Conservation (phyloP, 441 rosid genomes). For the Erodium trifolium region DNA sequence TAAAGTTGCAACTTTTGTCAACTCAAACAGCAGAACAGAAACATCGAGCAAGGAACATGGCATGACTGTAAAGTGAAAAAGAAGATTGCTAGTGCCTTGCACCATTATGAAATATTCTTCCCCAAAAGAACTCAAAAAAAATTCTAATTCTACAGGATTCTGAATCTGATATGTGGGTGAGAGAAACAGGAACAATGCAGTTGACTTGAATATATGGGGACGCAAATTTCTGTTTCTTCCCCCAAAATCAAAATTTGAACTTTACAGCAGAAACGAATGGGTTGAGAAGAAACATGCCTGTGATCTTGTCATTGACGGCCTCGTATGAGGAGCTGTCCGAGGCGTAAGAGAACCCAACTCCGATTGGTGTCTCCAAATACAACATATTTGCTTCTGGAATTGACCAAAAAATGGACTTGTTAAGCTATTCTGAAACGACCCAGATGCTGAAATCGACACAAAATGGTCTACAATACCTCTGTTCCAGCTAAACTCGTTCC, state of each 20-base stretch:
- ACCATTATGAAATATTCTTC: conserved; percentile 26
- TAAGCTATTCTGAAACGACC: neutral
- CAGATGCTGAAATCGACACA: neutral
- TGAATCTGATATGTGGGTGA: conserved; percentile 8
- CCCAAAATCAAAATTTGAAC: conserved; percentile 23
- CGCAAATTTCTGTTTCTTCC: too few relatives aligned
- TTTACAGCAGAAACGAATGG: conserved; percentile 12
- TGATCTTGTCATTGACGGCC: conserved; percentile 63
- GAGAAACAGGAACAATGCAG: conserved; percentile 20
- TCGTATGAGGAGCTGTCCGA: conserved; percentile 52
- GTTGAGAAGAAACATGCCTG: conserved; percentile 37
- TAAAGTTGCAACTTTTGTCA: conserved; percentile 31
- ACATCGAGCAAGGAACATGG: conserved; percentile 21
- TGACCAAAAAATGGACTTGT: conserved; percentile 10
- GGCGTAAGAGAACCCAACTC: conserved; percentile 98
- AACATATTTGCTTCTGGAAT: conserved; percentile 87
- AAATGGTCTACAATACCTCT: conserved; percentile 32
- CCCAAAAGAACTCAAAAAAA: neutral
- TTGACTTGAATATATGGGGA: conserved; percentile 23
- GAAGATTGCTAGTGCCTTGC: conserved; percentile 8
- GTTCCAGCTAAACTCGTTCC: conserved; percentile 83
- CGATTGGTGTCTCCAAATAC: conserved; percentile 87
- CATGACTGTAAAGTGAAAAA: conserved; percentile 27
- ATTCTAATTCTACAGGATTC: neutral
- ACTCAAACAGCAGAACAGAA: conserved; percentile 28